Evolutionary conservation across 306 rosid species (phyloP).

Genomic region (Lathyrus tuberosus): DNA sequence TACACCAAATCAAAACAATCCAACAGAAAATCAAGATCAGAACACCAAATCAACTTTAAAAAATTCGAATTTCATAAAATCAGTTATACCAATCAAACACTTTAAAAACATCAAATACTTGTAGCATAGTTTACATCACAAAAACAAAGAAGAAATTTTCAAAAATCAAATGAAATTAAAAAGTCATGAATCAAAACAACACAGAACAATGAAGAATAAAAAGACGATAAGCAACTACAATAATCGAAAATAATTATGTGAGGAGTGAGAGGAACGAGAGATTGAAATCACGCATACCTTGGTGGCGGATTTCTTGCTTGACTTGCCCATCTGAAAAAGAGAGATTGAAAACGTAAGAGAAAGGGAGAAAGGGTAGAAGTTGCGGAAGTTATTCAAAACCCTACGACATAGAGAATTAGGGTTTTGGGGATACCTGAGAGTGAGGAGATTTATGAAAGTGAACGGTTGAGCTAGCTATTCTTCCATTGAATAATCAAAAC

Average conservation of each 20-base stretch:
- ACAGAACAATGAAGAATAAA: background rate
- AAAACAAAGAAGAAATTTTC: too few relatives aligned
- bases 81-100: background rate
- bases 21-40: background rate
- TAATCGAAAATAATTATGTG: too few relatives aligned
- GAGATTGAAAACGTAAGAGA: too few relatives aligned
- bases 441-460: background rate
- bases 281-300: too few relatives aligned
- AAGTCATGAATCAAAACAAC: background rate
- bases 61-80: background rate
- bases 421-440: slow-evolving; percentile 44
- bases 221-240: background rate
- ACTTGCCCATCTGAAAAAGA: too few relatives aligned
- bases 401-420: slow-evolving; percentile 42
- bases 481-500: background rate
- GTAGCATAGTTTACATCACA: too few relatives aligned
- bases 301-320: too few relatives aligned
- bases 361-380: background rate
- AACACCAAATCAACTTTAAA: background rate
- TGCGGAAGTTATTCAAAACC: slow-evolving; percentile 54
- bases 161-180: background rate
- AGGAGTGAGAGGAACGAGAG: too few relatives aligned
- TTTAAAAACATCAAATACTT: background rate
- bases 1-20: background rate
- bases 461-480: background rate